Percentiles rank a stretch among this genome's conserved stretches.
Evolutionary conservation across 2,329 filamentous ascomycete genomes (phyloP).

Genomic region (Stylonectria norvegica): DNA sequence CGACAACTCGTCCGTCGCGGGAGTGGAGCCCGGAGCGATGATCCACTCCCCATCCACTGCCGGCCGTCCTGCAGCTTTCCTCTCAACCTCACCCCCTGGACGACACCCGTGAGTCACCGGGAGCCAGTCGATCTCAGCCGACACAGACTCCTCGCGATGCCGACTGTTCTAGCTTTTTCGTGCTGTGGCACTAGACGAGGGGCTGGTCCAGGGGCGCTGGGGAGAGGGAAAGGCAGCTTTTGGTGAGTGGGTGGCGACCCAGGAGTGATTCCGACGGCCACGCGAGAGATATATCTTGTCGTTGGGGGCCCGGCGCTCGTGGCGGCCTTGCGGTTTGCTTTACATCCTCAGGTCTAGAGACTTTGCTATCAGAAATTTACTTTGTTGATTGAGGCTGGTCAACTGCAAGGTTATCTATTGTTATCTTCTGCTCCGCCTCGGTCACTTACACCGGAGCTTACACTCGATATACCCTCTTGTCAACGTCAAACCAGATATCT

Average conservation of each 20-base stretch:
- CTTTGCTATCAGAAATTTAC: too few species aligned
- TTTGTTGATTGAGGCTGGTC: too few species aligned
- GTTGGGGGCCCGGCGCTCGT: constrained; percentile 16
- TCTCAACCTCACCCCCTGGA: constrained; percentile 9
- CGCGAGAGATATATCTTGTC: constrained; percentile 27
- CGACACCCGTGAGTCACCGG: constrained; percentile 23
- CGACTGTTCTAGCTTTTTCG: constrained; percentile 12
- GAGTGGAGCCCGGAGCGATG: too few species aligned
- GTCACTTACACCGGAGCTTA: neutral
- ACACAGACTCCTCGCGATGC: constrained; percentile 23
- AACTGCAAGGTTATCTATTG: too few species aligned
- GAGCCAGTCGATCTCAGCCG: constrained; percentile 23
- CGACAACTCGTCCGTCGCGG: too few species aligned
- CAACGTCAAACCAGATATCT: neutral
- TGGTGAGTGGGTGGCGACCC: too few species aligned
- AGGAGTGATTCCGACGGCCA: neutral
- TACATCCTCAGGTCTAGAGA: too few species aligned
- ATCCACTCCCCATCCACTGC: constrained; percentile 9
- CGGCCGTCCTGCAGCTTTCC: constrained; percentile 8
- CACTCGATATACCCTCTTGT: too few species aligned
- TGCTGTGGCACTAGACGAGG: too few species aligned
- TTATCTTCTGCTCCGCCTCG: neutral
- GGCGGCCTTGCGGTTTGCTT: constrained; percentile 1
- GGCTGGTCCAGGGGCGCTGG: constrained; percentile 1
- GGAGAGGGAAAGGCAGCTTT: constrained; percentile 1